phyloP scores from a whole-genome alignment of 2,329 filamentous ascomycete species.

The Fusarium goolgardi region DNA sequence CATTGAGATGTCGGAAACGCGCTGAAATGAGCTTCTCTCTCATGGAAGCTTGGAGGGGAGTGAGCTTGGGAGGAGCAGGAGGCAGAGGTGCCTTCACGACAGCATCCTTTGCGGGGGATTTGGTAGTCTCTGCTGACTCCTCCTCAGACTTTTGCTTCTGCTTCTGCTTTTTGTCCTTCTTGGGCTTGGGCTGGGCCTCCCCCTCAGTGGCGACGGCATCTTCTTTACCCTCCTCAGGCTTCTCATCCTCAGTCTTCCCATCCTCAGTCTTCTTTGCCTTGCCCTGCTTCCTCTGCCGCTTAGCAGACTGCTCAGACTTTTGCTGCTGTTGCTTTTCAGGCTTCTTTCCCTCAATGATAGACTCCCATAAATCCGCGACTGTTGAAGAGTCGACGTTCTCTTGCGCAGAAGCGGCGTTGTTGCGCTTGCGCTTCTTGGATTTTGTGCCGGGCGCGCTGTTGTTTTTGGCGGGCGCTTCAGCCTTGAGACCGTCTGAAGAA shows the following conservation, averaged over 20 bases:
- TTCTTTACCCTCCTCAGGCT: slow-evolving; percentile 34
- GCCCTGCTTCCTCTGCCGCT: slow-evolving; percentile 51
- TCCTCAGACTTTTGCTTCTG: slow-evolving; percentile 38
- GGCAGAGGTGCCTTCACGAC: slow-evolving; percentile 51
- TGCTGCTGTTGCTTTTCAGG: slow-evolving; percentile 36
- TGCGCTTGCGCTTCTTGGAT: slow-evolving; percentile 69
- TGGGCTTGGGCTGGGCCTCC: slow-evolving; percentile 47
- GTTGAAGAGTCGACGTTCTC: slow-evolving; percentile 73
- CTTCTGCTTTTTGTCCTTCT: slow-evolving; percentile 54
- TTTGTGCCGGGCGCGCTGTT: slow-evolving; percentile 56
- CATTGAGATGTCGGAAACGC: slow-evolving; percentile 96
- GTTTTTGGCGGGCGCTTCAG: slow-evolving; percentile 64
- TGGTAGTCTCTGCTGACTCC: slow-evolving; percentile 18
- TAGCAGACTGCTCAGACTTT: slow-evolving; percentile 48
- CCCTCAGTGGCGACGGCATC: slow-evolving; percentile 19
- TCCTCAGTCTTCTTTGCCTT: slow-evolving; percentile 46
- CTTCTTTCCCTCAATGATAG: slow-evolving; percentile 77
- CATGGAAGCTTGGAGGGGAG: slow-evolving; percentile 94
- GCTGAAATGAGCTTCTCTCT: slow-evolving; percentile 93
- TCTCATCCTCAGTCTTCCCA: slow-evolving; percentile 34
- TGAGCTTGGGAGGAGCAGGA: slow-evolving; percentile 72
- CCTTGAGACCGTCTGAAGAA: slow-evolving; percentile 75
- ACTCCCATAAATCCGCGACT: slow-evolving; percentile 81
- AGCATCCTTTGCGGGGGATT: slow-evolving; percentile 39
- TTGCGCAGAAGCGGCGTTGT: slow-evolving; percentile 38